Evolutionary conservation across 2,329 filamentous ascomycete genomes (phyloP).

Genomic region (Trichoderma sp.): DNA sequence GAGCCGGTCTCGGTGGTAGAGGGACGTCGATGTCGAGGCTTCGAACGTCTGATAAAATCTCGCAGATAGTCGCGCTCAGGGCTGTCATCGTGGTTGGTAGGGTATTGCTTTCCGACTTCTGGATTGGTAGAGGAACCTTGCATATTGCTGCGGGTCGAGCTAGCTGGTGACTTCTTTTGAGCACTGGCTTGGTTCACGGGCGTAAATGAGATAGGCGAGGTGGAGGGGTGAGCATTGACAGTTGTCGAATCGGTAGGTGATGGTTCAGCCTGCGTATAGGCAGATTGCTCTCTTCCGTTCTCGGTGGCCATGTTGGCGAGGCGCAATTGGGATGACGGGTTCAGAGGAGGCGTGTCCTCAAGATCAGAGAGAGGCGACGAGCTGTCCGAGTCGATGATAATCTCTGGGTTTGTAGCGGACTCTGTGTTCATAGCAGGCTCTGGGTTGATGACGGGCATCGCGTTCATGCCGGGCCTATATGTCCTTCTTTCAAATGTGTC

Average conservation of each 20-base stretch:
- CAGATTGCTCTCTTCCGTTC: background rate
- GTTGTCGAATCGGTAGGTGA: background rate
- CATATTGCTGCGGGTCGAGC: background rate
- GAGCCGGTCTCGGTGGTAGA: slow-evolving; percentile 33
- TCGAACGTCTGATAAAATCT: slow-evolving; percentile 37
- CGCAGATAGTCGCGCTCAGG: slow-evolving; percentile 36
- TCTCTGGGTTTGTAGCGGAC: background rate
- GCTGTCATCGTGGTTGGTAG: slow-evolving; percentile 30
- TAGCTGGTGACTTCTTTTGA: background rate
- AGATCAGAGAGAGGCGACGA: slow-evolving; percentile 12
- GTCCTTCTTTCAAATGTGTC: background rate
- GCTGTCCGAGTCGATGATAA: background rate
- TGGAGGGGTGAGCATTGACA: background rate
- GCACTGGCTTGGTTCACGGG: slow-evolving; percentile 27
- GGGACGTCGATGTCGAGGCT: slow-evolving; percentile 27
- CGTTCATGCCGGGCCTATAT: background rate
- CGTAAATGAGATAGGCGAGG: slow-evolving; percentile 26
- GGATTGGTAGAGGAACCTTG: background rate
- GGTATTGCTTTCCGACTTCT: background rate
- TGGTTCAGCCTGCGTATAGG: background rate
- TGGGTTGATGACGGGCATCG: background rate
- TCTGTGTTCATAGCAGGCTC: background rate
- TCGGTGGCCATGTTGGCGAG: background rate
- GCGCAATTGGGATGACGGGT: background rate
- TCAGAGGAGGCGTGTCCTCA: slow-evolving; percentile 7